Evolutionary conservation across 2,329 filamentous ascomycete species (phyloP), one percentile per base, ranked within the genome.

Genomic region (Hirsutella rhossiliensis): DNA sequence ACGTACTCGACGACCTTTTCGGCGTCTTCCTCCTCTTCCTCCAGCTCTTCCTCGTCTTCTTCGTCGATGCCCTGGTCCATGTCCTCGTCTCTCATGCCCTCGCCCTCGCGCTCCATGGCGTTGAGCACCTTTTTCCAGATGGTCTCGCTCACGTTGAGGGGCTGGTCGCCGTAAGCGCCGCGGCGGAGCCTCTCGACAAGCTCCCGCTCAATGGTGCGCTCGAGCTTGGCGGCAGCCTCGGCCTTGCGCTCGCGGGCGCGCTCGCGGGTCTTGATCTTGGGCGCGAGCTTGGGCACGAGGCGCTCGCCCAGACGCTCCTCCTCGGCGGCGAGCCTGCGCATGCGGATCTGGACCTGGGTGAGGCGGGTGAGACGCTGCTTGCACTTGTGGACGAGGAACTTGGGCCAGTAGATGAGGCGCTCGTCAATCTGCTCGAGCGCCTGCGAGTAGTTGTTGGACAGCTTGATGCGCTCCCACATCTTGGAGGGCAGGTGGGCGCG

Each of bases 91-190:
- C 87, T 73, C 50, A 78, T 72, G 38, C 84, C 90, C 56, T 94
- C 81, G 47, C 90, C 89, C 54, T 84, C 83, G 54, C 84, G 77
- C 74, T 98, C 92, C 64, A 98, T 73, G 4, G 87, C 87, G 48
- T 82, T 80, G 54, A 98, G 78, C 8, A 98, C 92, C 75, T 89
- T 94, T 76, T 94, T 94, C 92, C 92, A 98, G 48, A 98, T 87
- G 13, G 78, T 75, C 62, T 96, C 88, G 63, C 94, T 92, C 42
- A 95, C 89, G 60, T 98, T 98, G 52, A 98, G 72, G 37, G 92
- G 92, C 60, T 87, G 80, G 56, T 97, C 89, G 44, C 92, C 92
- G 64, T 98, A 97, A 3, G 89, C 89, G 39, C 92, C 92, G 58
- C 87, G 89, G 52, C 89, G 76, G 63, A 98, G 68, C 54, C 92